Percentiles rank a stretch among this genome's conserved stretches.
Conservation (phyloP, 768 basidiomycete genomes). For the Leccinum boreale region DNA sequence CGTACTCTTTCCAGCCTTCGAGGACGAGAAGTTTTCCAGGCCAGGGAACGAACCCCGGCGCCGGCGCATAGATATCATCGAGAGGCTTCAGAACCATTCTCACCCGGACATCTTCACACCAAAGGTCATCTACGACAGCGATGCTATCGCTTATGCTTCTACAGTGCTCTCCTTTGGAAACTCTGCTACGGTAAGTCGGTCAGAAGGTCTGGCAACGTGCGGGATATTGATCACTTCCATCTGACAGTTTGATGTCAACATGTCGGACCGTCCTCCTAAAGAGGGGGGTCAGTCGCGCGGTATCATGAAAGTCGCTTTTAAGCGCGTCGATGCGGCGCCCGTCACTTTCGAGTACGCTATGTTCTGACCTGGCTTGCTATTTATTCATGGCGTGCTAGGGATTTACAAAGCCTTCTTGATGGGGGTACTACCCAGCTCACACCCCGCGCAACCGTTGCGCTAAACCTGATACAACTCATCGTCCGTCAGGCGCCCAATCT, state of each 20-base stretch:
- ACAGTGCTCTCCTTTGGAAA: constrained; percentile 30
- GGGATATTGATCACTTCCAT: neutral
- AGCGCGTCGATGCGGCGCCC: constrained; percentile 35
- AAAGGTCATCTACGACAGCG: constrained; percentile 45
- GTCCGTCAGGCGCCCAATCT: constrained; percentile 46
- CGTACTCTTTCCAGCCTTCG: constrained; percentile 15
- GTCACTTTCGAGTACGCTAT: constrained; percentile 36
- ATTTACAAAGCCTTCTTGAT: constrained; percentile 24
- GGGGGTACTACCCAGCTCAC: constrained; percentile 24
- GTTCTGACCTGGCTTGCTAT: neutral
- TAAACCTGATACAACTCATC: constrained; percentile 48
- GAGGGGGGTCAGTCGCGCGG: constrained; percentile 25
- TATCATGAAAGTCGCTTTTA: constrained; percentile 30
- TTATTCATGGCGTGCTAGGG: constrained; percentile 14
- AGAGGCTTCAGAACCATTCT: constrained; percentile 36
- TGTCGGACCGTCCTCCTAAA: constrained; percentile 26
- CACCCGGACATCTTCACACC: constrained; percentile 39
- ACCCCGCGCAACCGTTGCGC: constrained; percentile 33
- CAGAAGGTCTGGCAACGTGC: neutral
- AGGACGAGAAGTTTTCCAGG: constrained; percentile 3
- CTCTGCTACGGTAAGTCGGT: constrained; percentile 25
- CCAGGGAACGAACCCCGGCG: neutral
- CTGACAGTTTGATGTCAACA: constrained; percentile 35
- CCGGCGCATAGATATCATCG: constrained; percentile 29
- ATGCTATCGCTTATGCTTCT: constrained; percentile 40